A percentile compares a stretch with the other conserved stretches of the same genome.
Evolutionary conservation across 768 basidiomycete species (phyloP).

Genomic region (Chalciporus pseudorubinellus): DNA sequence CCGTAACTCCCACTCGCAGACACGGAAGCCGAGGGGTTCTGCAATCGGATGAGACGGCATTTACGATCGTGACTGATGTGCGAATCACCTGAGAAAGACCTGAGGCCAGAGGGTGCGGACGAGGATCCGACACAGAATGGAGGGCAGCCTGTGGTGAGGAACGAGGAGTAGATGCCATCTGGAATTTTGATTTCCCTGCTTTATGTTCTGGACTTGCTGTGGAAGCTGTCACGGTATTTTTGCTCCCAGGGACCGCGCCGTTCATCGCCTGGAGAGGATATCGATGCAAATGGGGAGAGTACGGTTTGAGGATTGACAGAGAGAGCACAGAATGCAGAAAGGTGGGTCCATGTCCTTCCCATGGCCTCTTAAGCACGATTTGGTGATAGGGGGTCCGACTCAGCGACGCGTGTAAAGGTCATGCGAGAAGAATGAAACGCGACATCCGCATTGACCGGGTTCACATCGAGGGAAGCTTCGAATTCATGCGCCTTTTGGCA

Average conservation of each 20-base stretch:
- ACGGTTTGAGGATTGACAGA: background rate
- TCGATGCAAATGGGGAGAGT: background rate
- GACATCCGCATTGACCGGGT: constrained; percentile 20
- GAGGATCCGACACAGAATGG: constrained; percentile 11
- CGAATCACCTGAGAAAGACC: constrained; percentile 14
- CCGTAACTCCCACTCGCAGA: constrained; percentile 3
- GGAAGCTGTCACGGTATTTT: constrained; percentile 1
- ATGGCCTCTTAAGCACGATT: constrained; percentile 14
- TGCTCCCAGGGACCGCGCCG: background rate
- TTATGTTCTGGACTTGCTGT: constrained; percentile 6
- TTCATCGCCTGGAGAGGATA: constrained; percentile 12
- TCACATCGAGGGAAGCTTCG: too few relatives aligned
- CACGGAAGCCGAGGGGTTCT: constrained; percentile 18
- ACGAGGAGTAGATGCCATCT: constrained; percentile 2
- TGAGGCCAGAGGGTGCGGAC: constrained; percentile 8
- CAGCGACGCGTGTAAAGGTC: constrained; percentile 16
- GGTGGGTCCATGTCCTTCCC: constrained; percentile 20
- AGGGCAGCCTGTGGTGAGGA: constrained; percentile 3
- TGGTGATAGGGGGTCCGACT: constrained; percentile 5
- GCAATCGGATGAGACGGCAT: constrained; percentile 13
- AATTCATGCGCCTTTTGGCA: background rate
- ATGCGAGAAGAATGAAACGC: constrained; percentile 12
- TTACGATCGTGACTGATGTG: background rate
- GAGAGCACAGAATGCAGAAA: background rate
- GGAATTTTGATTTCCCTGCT: constrained; percentile 11